A percentile compares a stretch with the other conserved stretches of the same genome.
Conservation (phyloP, 768 basidiomycete genomes). For the Lactarius evosmus region DNA sequence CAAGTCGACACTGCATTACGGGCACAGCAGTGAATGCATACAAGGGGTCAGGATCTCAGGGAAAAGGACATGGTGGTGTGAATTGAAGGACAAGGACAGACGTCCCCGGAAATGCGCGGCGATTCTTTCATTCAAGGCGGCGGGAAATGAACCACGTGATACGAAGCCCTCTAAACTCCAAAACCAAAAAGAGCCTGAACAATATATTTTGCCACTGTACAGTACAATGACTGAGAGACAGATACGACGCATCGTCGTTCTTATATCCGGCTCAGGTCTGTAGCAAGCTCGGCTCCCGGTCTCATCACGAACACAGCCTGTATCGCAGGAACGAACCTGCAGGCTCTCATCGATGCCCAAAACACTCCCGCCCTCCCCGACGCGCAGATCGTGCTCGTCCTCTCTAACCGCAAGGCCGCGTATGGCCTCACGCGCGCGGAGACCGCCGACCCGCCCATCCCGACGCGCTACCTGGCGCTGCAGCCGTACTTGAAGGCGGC, state of each 20-base stretch:
- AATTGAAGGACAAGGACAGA: slow-evolving; percentile 1
- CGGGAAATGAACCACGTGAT: slow-evolving; percentile 12
- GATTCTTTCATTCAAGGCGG: neutral
- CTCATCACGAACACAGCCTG: slow-evolving; percentile 3
- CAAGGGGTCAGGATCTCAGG: neutral
- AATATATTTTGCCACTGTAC: neutral
- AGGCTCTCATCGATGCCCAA: slow-evolving; percentile 90
- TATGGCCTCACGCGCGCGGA: slow-evolving; percentile 84
- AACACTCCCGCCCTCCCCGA: slow-evolving; percentile 70
- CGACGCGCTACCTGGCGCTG: slow-evolving; percentile 77
- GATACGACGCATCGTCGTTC: slow-evolving; percentile 36
- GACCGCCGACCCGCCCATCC: slow-evolving; percentile 68
- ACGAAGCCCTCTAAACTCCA: neutral
- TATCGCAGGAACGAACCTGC: slow-evolving; percentile 82
- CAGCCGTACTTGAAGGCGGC: slow-evolving; percentile 77
- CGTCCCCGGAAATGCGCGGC: neutral
- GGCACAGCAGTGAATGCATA: neutral
- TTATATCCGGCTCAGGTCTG: slow-evolving; percentile 65
- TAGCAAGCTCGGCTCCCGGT: neutral
- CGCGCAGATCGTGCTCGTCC: slow-evolving; percentile 69
- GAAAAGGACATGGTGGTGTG: slow-evolving; percentile 11
- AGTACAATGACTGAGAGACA: neutral
- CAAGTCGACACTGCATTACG: neutral
- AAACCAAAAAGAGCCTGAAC: neutral
- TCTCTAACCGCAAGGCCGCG: slow-evolving; percentile 91